Conservation (phyloP, 768 basidiomycete species). For the Rhizopogon vesiculosus region DNA sequence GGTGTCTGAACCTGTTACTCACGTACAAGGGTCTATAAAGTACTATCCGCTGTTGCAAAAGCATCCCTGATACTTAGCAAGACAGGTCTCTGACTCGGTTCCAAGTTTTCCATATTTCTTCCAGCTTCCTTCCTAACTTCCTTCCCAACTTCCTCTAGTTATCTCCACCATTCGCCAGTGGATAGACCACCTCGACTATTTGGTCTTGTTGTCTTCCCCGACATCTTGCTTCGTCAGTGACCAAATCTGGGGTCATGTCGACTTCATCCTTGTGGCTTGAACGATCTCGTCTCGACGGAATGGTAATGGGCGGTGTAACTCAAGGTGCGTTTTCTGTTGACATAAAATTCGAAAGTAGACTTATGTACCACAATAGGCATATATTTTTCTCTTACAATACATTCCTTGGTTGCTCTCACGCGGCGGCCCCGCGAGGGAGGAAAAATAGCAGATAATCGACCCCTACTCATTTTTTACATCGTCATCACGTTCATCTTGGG, state of each 20-base stretch:
- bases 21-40: too few relatives aligned
- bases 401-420: neutral
- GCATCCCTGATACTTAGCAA: too few relatives aligned
- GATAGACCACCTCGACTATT: neutral
- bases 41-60: too few relatives aligned
- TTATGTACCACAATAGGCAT: neutral
- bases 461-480: neutral
- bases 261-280: constrained; percentile 1
- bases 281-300: constrained; percentile 3
- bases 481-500: constrained; percentile 8
- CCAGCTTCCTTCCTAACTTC: too few relatives aligned
- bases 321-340: constrained; percentile 3
- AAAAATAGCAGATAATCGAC: neutral
- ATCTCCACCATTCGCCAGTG: neutral
- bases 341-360: neutral
- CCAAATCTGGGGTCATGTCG: neutral
- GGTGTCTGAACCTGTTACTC: too few relatives aligned
- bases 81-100: too few relatives aligned
- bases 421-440: neutral
- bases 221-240: neutral
- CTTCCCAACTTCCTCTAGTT: too few relatives aligned
- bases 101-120: too few relatives aligned
- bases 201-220: neutral
- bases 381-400: neutral
- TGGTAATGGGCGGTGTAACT: neutral